Conservation (phyloP, 164 flowering plant genomes). For the Nelumbo lutea region DNA sequence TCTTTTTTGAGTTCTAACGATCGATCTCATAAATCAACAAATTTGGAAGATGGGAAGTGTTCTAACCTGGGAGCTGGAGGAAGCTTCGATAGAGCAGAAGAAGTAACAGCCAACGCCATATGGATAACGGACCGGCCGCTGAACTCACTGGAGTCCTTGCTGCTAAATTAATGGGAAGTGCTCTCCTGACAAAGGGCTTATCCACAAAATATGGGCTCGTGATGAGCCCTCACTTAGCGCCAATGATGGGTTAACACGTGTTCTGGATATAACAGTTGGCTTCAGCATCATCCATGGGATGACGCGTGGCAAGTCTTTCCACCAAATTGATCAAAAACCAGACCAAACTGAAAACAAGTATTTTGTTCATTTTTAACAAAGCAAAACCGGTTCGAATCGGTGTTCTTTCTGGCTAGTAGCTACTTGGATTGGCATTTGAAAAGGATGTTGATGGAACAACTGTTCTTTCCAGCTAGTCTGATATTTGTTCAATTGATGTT, state of each 20-base stretch:
- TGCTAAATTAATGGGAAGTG: background rate
- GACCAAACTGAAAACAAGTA: no score
- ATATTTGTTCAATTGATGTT: no score
- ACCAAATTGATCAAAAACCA: no score
- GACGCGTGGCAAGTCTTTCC: no score
- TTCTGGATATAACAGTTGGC: background rate
- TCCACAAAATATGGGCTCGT: background rate
- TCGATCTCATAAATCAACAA: background rate
- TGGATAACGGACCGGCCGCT: constrained; percentile 9
- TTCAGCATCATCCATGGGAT: background rate
- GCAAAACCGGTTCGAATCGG: no score
- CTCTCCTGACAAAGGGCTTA: constrained; percentile 5
- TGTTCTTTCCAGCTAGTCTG: no score
- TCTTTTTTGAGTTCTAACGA: background rate
- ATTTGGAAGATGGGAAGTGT: background rate
- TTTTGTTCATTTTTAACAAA: no score
- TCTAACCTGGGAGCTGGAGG: constrained; percentile 30
- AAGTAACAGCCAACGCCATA: constrained; percentile 63
- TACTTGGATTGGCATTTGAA: no score
- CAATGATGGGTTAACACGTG: background rate
- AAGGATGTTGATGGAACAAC: no score
- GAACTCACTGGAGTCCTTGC: background rate
- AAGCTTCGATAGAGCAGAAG: constrained; percentile 42
- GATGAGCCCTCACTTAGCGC: background rate
- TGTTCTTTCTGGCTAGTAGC: no score